Evolutionary conservation across 345 rosid genomes (phyloP), one percentile per base, ranked within the genome.

Genomic region (Aegle marmelos): DNA sequence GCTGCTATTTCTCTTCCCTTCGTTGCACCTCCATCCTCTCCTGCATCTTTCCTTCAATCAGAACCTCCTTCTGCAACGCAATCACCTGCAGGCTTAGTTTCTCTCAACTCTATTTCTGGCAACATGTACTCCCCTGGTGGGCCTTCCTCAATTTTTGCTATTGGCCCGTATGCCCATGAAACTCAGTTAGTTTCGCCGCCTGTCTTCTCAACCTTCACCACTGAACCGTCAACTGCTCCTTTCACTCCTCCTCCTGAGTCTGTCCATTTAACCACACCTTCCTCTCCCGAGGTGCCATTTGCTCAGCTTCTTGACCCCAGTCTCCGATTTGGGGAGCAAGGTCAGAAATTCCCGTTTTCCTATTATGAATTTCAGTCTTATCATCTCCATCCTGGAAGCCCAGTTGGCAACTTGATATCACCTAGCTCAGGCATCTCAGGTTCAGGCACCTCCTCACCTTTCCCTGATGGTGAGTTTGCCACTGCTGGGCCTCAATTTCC

Each of bases 191-290:
- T 96, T 53, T 92, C 99, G 22, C 99, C 98, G 41, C 99, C 99
- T 10, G 95, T 89, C 58, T 90, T 91, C 87, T 96, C 99, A 21
- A 78, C 97, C 81, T 90, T 94, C 82, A 92, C 91, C 37, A 94
- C 99, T 3, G 98, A 96, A 86, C 99, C 99, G n/a, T 96, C 99
- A 68, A 94, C 98, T 56, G 97, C 99, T 73, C 98, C 99, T 3
- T 79, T 92, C 72, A 96, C 98, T 48, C 99, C 98, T 14, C 99
- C 98, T 37, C 92, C 87, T 0, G 99, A 96, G 68, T 94, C 93
- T 27, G 81, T 94, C 81, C 93, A 92, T 84, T 80, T 91, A 83
- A 90, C 95, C 67, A 93, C 92, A 14, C 99, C 99, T 45, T 94
- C 99, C 74, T 96, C 99, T 0, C 99, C 98, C 0, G 98, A 94